Evolutionary conservation across 2,329 filamentous ascomycete species (phyloP).

Genomic region (Cladophialophora yegresii): DNA sequence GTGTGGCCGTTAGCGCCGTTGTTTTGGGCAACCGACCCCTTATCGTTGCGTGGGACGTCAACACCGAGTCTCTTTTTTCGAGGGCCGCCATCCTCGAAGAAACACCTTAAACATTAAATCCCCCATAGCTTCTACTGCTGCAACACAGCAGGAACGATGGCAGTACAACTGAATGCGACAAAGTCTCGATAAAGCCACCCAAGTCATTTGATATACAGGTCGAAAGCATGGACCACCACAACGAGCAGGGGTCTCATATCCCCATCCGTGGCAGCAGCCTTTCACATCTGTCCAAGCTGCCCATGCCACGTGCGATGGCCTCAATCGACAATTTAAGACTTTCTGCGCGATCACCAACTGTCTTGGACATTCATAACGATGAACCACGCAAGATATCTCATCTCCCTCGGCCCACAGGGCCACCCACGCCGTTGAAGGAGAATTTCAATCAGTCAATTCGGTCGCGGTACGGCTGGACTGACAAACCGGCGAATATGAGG

Average conservation of each 20-base stretch:
- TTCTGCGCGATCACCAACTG: slow-evolving; percentile 16
- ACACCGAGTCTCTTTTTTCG: slow-evolving; percentile 10
- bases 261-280: slow-evolving; percentile 25
- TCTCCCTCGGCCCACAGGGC: slow-evolving; percentile 23
- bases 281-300: slow-evolving; percentile 35
- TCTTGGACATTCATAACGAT: slow-evolving; percentile 26
- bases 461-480: slow-evolving; percentile 29
- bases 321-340: slow-evolving; percentile 31
- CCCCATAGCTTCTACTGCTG: not conserved
- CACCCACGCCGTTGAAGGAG: slow-evolving; percentile 21
- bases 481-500: slow-evolving; percentile 17
- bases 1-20: slow-evolving; percentile 9
- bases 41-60: slow-evolving; percentile 9
- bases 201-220: not conserved
- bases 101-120: not conserved
- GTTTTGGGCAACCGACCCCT: slow-evolving; percentile 13
- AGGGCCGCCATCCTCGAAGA: slow-evolving; percentile 6
- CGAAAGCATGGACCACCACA: slow-evolving; percentile 30
- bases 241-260: slow-evolving; percentile 24
- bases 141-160: slow-evolving; percentile 14
- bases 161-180: not conserved
- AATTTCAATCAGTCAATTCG: slow-evolving; percentile 29
- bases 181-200: not conserved
- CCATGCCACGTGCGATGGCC: slow-evolving; percentile 33
- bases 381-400: slow-evolving; percentile 29